phyloP scores from a whole-genome alignment of 768 basidiomycete species.

The Pholiota conissans region DNA sequence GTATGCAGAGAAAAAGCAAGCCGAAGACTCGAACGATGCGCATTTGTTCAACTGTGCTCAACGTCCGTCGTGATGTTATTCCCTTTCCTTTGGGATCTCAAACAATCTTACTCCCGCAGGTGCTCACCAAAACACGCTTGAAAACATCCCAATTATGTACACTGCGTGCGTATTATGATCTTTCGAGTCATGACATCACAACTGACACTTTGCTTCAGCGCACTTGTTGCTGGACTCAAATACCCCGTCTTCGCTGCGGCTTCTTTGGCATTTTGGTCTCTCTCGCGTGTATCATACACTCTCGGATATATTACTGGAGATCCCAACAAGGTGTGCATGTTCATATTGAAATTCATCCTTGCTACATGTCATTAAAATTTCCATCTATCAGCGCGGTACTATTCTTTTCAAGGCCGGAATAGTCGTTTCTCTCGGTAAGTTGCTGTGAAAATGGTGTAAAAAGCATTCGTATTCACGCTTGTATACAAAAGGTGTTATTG shows the following conservation, averaged over 20 bases:
- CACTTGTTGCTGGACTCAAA: constrained; percentile 39
- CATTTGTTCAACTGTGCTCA: constrained; percentile 71
- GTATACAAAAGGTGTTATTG: constrained; percentile 6
- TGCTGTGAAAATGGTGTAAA: neutral
- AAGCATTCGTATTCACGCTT: constrained; percentile 3
- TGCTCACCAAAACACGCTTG: constrained; percentile 69
- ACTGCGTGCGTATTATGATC: constrained; percentile 34
- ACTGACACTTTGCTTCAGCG: constrained; percentile 24
- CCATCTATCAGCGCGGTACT: constrained; percentile 12
- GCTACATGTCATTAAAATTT: neutral
- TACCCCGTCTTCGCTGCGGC: constrained; percentile 41
- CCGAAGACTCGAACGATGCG: constrained; percentile 49
- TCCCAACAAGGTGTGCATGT: constrained; percentile 36
- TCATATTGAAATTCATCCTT: neutral
- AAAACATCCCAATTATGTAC: constrained; percentile 45
- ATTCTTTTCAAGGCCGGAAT: constrained; percentile 6
- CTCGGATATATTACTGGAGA: constrained; percentile 45
- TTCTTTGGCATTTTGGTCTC: constrained; percentile 38
- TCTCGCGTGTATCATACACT: constrained; percentile 45
- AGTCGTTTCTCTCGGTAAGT: constrained; percentile 8
- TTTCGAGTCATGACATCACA: no score
- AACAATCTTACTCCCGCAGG: constrained; percentile 36
- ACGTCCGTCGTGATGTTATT: constrained; percentile 50
- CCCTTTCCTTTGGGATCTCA: neutral
- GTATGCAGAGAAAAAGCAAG: constrained; percentile 70